These are phyloP conservation scores for Ambrosia trifida DNA, from an alignment of 129 eudicot genomes.

Conservation along the genomic window DNA sequence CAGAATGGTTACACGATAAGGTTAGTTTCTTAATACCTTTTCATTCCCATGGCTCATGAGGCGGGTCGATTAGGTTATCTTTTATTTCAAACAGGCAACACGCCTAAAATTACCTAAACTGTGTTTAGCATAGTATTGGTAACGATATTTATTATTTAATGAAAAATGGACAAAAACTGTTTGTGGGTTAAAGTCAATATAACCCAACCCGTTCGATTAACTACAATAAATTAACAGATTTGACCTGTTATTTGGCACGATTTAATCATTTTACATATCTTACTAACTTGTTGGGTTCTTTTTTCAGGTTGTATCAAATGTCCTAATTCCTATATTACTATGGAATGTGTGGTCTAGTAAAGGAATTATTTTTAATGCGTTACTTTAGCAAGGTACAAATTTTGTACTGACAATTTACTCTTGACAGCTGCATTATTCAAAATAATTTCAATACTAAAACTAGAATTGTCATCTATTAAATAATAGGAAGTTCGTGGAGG, in stretches of 20 bases:
- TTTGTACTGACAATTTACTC: background rate
- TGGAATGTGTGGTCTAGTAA: conserved; percentile 85
- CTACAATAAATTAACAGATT: background rate
- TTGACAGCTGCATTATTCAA: background rate
- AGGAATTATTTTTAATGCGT: conserved; percentile 79
- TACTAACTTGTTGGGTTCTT: background rate
- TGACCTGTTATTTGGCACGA: background rate
- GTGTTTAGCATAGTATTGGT: background rate
- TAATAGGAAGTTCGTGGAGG: conserved; percentile 83
- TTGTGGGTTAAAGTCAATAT: background rate
- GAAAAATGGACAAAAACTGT: background rate
- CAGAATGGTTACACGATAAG: conserved; percentile 92
- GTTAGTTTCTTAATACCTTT: conserved; percentile 35
- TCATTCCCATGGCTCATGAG: background rate
- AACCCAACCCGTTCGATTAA: background rate
- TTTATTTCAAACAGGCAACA: background rate
- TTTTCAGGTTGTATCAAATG: conserved; percentile 75
- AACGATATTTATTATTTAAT: background rate
- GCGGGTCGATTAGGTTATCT: background rate
- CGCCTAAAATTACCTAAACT: background rate
- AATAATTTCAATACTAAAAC: background rate
- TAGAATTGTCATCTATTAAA: conserved; percentile 18
- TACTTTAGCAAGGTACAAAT: conserved; percentile 86
- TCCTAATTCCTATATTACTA: conserved; percentile 71
- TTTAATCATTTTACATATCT: background rate